Base-by-base conservation (phyloP, 2,329 filamentous ascomycete species). In the Botrytis deweyae region DNA sequence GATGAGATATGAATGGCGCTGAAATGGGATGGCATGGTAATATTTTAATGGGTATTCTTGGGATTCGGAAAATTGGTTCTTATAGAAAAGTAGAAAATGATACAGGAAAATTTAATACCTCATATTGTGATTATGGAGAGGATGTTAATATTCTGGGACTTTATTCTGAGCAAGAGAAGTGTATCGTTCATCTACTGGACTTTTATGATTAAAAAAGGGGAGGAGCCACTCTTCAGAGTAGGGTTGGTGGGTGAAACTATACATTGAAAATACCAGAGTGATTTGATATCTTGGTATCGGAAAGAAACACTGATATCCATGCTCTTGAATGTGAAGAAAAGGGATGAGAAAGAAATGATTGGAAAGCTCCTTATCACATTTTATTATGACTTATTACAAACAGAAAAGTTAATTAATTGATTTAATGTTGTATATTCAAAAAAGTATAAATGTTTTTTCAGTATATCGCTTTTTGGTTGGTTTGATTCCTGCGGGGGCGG, bases 351-450 rank as follows among this genome's bases (percentile, higher is more conserved):
- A 55, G 4, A n/a, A 52, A 55, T 18, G 14, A 55, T n/a, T 29
- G 2, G 6, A 29, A n/a, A 16, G 12, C 1, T 29, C 5, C 12
- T 16, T 0, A 4, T 7, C 3, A 8, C 25, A 9, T 25, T 29
- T 55, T 18, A 2, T 16, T 18, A 18, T 16, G 3, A 18, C 9
- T 18, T 29, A 12, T 18, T 29, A 12, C 49, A 29, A 29, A 58
- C 29, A 18, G 52, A 29, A 58, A 33, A 29, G 8, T 58, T 18
- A 29, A 29, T 58, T 33, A 58, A 0, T 58, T 18, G 6, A 58
- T 58, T 58, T 58, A 3, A 18, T 58, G 18, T 58, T 18, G 12
- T 18, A 58, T 58, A 58, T 29, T 18, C 12, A 33, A 58, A 58
- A 16, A 16, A 29, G 6, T 33, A 58, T 4, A 29, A 29, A 58